Evolutionary conservation across 1,139 yeast genomes (phyloP).

Genomic region (Taphrina flavorubra): DNA sequence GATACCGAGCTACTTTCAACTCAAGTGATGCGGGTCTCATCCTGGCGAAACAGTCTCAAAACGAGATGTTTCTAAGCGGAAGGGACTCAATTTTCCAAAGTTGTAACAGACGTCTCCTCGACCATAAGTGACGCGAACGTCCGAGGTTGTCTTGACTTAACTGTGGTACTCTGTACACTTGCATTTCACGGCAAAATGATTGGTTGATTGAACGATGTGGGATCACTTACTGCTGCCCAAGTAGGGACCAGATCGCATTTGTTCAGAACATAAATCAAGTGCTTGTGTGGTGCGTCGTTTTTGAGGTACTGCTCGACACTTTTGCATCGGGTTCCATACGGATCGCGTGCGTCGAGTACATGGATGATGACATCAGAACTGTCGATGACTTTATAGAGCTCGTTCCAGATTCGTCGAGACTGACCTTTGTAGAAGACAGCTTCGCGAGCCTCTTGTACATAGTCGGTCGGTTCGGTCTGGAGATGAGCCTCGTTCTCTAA

Average conservation of each 20-base stretch:
- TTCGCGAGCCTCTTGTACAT: slow-evolving; percentile 85
- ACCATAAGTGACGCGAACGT: slow-evolving; percentile 57
- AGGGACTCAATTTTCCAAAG: slow-evolving; percentile 80
- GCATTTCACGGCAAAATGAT: slow-evolving; percentile 45
- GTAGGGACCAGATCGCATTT: slow-evolving; percentile 98
- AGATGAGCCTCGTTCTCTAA: slow-evolving; percentile 49
- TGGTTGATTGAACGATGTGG: slow-evolving; percentile 48
- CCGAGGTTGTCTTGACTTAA: slow-evolving; percentile 56
- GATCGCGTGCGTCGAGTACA: slow-evolving; percentile 96
- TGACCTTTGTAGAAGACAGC: slow-evolving; percentile 96
- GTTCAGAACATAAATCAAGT: slow-evolving; percentile 89
- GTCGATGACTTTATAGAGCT: slow-evolving; percentile 88
- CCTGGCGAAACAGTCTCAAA: slow-evolving; percentile 53
- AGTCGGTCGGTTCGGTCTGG: slow-evolving; percentile 63
- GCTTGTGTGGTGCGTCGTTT: slow-evolving; percentile 96
- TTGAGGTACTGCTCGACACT: slow-evolving; percentile 90
- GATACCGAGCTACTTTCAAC: slow-evolving; percentile 37
- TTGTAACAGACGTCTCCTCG: slow-evolving; percentile 78
- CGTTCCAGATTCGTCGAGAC: slow-evolving; percentile 98
- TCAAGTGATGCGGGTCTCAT: slow-evolving; percentile 39
- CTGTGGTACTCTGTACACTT: slow-evolving; percentile 50
- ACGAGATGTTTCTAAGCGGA: slow-evolving; percentile 59
- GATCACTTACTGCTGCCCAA: slow-evolving; percentile 95
- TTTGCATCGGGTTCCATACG: slow-evolving; percentile 91
- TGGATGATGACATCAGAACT: slow-evolving; percentile 97